These are phyloP conservation scores for Trichoderma sp. DNA, from an alignment of 2,329 filamentous ascomycete species.

Conservation along the genomic window DNA sequence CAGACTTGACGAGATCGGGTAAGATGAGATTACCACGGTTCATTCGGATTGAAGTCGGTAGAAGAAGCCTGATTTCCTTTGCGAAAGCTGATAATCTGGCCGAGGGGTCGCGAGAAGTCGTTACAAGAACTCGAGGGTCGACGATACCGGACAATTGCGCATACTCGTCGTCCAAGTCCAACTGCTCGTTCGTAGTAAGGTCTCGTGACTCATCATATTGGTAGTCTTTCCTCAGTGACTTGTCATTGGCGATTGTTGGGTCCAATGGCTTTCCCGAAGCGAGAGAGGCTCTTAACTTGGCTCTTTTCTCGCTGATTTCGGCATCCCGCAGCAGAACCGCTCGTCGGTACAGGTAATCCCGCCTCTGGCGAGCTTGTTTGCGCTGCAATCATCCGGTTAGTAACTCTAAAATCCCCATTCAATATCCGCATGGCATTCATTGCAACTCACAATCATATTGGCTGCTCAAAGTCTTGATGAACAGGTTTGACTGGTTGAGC, in stretches of 20 bases:
- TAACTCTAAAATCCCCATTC: accelerated
- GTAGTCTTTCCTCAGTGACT: constrained; percentile 78
- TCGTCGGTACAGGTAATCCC: constrained; percentile 75
- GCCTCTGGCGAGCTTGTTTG: constrained; percentile 43
- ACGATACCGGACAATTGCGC: constrained; percentile 85
- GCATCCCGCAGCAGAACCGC: constrained; percentile 86
- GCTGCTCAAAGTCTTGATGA: not conserved
- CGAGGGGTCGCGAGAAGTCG: constrained; percentile 85
- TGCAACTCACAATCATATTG: constrained; percentile 24
- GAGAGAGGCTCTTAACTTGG: constrained; percentile 80
- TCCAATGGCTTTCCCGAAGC: constrained; percentile 87
- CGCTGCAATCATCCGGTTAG: constrained; percentile 30
- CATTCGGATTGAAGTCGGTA: constrained; percentile 81
- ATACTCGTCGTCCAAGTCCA: constrained; percentile 87
- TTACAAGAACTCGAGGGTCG: constrained; percentile 85
- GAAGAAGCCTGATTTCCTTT: constrained; percentile 81
- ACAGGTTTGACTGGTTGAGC: not conserved
- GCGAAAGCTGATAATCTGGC: constrained; percentile 83
- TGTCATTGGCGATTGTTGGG: constrained; percentile 81
- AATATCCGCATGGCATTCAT: not conserved
- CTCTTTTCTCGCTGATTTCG: constrained; percentile 87
- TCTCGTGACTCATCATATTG: constrained; percentile 89
- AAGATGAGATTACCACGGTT: constrained; percentile 91
- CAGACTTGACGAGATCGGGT: constrained; percentile 78
- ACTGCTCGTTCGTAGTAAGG: constrained; percentile 62